Percentiles rank a stretch among this genome's conserved stretches.
Conservation (phyloP, 2,329 filamentous ascomycete species). For the Chaetomiaceae sp. region DNA sequence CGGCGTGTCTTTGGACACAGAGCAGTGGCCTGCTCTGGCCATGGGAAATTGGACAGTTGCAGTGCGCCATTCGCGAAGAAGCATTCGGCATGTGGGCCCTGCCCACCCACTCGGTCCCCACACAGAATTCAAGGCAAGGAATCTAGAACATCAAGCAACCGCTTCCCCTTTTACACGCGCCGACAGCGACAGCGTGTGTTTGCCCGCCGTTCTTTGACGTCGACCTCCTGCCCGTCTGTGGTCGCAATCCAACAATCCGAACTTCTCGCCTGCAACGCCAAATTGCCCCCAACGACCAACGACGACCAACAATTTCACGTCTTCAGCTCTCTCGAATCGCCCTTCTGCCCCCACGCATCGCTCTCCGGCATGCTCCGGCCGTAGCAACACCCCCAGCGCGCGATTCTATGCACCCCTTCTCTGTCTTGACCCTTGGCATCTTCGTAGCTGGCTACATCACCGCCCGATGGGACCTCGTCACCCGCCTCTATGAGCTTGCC, state of each 20-base stretch:
- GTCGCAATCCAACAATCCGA: too few relatives aligned
- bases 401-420: conserved; percentile 93
- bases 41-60: background rate
- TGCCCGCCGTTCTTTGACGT: too few relatives aligned
- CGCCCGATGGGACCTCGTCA: conserved; percentile 97
- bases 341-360: too few relatives aligned
- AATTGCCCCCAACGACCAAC: too few relatives aligned
- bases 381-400: conserved; percentile 28
- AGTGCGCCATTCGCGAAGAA: background rate
- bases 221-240: too few relatives aligned
- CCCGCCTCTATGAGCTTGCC: conserved; percentile 90
- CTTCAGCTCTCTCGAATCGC: background rate
- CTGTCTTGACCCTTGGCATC: conserved; percentile 89
- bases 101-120: background rate
- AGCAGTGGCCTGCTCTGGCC: too few relatives aligned
- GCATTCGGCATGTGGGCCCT: background rate
- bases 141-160: background rate
- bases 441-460: conserved; percentile 99
- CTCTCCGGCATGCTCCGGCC: conserved; percentile 40
- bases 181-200: background rate
- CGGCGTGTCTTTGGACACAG: too few relatives aligned
- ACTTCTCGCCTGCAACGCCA: too few relatives aligned
- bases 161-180: background rate
- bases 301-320: too few relatives aligned
- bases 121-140: background rate